Evolutionary conservation across 2,329 filamentous ascomycete species (phyloP).

Genomic region (Apiospora marii): DNA sequence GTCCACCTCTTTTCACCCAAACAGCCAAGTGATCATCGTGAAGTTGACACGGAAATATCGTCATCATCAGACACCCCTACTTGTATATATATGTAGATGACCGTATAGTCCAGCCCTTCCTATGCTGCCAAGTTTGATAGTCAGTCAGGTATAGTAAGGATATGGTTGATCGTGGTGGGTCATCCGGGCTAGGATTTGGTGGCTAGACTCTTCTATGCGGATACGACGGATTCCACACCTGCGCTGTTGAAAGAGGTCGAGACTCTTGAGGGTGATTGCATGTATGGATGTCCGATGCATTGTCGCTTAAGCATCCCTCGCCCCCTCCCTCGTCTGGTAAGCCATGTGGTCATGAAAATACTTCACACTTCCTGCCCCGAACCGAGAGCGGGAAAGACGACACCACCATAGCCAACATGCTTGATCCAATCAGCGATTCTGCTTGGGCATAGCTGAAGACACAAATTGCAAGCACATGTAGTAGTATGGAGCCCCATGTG

Average conservation of each 20-base stretch:
- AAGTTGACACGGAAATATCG: background rate
- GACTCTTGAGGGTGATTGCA: background rate
- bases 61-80: conserved; percentile 4
- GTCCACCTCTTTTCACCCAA: background rate
- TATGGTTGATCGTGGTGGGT: background rate
- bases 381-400: background rate
- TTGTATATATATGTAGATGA: background rate
- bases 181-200: background rate
- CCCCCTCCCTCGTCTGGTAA: background rate
- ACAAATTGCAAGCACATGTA: background rate
- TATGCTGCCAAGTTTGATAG: conserved; percentile 7
- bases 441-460: background rate
- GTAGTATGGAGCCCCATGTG: no score
- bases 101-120: background rate
- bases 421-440: background rate
- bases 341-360: background rate
- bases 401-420: background rate
- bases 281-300: background rate
- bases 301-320: background rate
- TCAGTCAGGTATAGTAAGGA: conserved; percentile 11
- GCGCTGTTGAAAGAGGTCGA: background rate
- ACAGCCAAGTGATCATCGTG: background rate
- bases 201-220: conserved; percentile 9
- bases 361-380: background rate
- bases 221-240: background rate